Evolutionary conservation across 2,329 filamentous ascomycete species (phyloP).

Genomic region (Tetracladium maxilliforme): DNA sequence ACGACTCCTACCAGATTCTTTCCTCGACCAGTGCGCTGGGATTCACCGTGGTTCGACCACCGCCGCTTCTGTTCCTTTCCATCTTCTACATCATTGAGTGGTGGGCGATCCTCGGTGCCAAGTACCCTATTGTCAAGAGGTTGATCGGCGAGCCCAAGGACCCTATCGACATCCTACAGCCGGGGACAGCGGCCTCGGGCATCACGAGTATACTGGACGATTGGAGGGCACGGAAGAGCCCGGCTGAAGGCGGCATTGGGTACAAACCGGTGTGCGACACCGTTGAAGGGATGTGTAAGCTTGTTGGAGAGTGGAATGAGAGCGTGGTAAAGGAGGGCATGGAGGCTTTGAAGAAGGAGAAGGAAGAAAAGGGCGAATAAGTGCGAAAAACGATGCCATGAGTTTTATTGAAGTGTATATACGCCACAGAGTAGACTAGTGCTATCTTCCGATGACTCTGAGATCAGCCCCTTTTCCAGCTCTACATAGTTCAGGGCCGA

Average conservation of each 20-base stretch:
- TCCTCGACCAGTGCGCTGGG: slow-evolving; percentile 13
- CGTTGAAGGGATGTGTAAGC: slow-evolving; percentile 24
- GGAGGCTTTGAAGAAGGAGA: slow-evolving; percentile 4
- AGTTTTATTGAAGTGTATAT: no score
- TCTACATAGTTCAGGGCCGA: no score
- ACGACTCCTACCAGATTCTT: slow-evolving; percentile 22
- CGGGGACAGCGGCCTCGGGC: slow-evolving; percentile 16
- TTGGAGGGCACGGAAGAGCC: slow-evolving; percentile 16
- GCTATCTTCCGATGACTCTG: no score
- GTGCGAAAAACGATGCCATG: no score
- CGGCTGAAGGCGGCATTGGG: slow-evolving; percentile 25
- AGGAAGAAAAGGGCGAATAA: no score
- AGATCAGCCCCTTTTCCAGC: no score
- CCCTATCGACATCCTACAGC: slow-evolving; percentile 22
- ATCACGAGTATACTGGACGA: slow-evolving; percentile 23
- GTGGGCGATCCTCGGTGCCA: slow-evolving; percentile 14
- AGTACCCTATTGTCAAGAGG: slow-evolving; percentile 10
- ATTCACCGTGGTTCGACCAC: slow-evolving; percentile 15
- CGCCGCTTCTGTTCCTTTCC: slow-evolving; percentile 20
- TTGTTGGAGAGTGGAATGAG: slow-evolving; percentile 24
- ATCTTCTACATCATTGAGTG: slow-evolving; percentile 21
- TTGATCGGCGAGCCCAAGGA: slow-evolving; percentile 16
- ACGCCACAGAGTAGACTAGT: no score
- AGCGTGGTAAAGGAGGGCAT: slow-evolving; percentile 7
- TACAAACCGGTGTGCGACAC: slow-evolving; percentile 20